Evolutionary conservation across 1,139 yeast genomes (phyloP).

Genomic region (Cylindricascospora bacillispora): DNA sequence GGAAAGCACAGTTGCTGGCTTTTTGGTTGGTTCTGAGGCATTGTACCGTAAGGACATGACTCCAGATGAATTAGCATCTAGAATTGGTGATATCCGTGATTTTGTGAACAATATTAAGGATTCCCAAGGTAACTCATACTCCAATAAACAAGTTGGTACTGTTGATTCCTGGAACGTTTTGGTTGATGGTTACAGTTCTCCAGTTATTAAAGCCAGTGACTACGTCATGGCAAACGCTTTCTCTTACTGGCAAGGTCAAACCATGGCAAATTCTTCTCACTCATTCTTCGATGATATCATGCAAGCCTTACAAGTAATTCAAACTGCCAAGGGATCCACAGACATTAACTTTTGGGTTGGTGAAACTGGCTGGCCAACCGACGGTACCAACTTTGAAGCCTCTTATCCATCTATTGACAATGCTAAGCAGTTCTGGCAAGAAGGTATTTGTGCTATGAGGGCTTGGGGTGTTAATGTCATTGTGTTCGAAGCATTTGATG

Average conservation of each 20-base stretch:
- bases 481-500: conserved; percentile 90
- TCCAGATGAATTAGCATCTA: conserved; percentile 52
- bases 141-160: conserved; percentile 68
- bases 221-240: conserved; percentile 85
- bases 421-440: conserved; percentile 72
- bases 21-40: conserved; percentile 88
- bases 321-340: conserved; percentile 71
- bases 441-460: conserved; percentile 83
- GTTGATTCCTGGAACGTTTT: conserved; percentile 93
- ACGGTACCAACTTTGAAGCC: conserved; percentile 58
- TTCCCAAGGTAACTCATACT: conserved; percentile 67
- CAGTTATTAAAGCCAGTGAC: conserved; percentile 71
- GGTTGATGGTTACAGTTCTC: conserved; percentile 60
- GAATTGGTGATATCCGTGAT: conserved; percentile 46
- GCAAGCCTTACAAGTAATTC: conserved; percentile 87
- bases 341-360: conserved; percentile 90
- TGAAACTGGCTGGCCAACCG: conserved; percentile 98
- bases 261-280: conserved; percentile 64
- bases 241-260: conserved; percentile 98
- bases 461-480: conserved; percentile 91
- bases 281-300: conserved; percentile 91
- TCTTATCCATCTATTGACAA: conserved; percentile 57
- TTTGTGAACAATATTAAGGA: conserved; percentile 51
- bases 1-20: conserved; percentile 50
- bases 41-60: conserved; percentile 74